Evolutionary conservation across 2,329 filamentous ascomycete genomes (phyloP).

Genomic region (Canariomyces notabilis): DNA sequence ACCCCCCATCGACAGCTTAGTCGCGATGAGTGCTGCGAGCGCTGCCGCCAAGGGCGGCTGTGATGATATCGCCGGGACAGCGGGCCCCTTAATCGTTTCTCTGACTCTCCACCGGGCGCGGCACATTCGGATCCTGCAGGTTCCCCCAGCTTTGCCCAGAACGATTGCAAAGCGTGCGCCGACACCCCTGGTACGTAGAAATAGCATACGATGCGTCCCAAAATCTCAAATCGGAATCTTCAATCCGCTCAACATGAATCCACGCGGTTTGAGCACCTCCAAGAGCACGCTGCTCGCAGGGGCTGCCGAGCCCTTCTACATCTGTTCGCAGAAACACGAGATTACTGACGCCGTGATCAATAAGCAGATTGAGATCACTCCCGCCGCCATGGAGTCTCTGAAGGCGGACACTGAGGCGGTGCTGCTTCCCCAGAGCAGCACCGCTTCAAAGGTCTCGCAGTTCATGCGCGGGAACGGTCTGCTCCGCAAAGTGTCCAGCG

Average conservation of each 20-base stretch:
- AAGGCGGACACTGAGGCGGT: slow-evolving; percentile 1
- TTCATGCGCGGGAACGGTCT: slow-evolving; percentile 7
- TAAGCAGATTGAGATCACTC: slow-evolving; percentile 14
- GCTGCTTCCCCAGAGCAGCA: background rate
- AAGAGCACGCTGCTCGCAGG: slow-evolving; percentile 8
- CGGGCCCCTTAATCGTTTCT: too few relatives aligned
- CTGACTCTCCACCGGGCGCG: too few relatives aligned
- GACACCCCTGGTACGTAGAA: background rate
- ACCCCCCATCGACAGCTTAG: too few relatives aligned
- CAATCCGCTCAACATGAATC: slow-evolving; percentile 16
- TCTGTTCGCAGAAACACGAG: background rate
- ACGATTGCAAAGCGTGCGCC: background rate
- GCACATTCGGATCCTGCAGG: too few relatives aligned
- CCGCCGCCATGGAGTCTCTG: slow-evolving; percentile 12
- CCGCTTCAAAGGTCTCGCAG: slow-evolving; percentile 1
- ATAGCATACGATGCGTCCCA: background rate
- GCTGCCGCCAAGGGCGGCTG: too few relatives aligned
- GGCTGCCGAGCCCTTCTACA: background rate
- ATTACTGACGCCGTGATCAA: background rate
- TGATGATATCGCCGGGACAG: too few relatives aligned
- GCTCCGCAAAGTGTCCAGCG: slow-evolving; percentile 15
- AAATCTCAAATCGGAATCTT: slow-evolving; percentile 9
- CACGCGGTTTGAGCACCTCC: slow-evolving; percentile 6
- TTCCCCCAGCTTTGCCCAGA: too few relatives aligned
- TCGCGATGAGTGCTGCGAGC: too few relatives aligned